phyloP scores from a whole-genome alignment of 2,329 filamentous ascomycete genomes.

The Diaporthe amygdali region DNA sequence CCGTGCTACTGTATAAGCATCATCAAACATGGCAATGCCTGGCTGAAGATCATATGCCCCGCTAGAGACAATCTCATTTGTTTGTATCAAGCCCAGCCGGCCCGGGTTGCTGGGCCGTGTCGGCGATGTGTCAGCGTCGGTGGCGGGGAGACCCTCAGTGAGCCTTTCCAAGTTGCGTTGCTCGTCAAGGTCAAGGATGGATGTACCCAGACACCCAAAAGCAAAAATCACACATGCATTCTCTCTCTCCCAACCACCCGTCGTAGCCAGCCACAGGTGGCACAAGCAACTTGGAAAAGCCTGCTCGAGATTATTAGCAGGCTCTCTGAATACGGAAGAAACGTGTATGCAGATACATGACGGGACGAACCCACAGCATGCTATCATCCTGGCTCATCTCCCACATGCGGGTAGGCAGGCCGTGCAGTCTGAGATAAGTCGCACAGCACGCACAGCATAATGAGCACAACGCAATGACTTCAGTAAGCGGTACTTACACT shows the following conservation, averaged over 20 bases:
- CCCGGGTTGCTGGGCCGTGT: slow-evolving; percentile 3
- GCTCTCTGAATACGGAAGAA: not conserved
- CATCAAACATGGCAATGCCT: not conserved
- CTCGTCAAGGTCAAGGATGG: not conserved
- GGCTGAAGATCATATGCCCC: not conserved
- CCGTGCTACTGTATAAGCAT: not conserved
- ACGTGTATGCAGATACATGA: not conserved
- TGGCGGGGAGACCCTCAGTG: not conserved
- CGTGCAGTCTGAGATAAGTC: not conserved
- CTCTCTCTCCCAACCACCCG: not conserved
- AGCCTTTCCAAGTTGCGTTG: not conserved
- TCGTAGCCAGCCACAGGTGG: not conserved
- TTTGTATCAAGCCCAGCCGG: not conserved
- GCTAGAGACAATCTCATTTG: not conserved
- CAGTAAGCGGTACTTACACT: not conserved
- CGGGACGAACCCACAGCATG: not conserved
- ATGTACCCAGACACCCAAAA: not conserved
- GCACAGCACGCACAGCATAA: not conserved
- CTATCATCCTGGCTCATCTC: not conserved
- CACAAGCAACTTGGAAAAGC: not conserved
- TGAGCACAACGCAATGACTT: not conserved
- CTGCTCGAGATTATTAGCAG: not conserved
- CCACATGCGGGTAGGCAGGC: not conserved
- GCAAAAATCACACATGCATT: not conserved
- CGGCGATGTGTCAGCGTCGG: not conserved